Conservation (phyloP, 805 yeast species). For the Millerago galiae region DNA sequence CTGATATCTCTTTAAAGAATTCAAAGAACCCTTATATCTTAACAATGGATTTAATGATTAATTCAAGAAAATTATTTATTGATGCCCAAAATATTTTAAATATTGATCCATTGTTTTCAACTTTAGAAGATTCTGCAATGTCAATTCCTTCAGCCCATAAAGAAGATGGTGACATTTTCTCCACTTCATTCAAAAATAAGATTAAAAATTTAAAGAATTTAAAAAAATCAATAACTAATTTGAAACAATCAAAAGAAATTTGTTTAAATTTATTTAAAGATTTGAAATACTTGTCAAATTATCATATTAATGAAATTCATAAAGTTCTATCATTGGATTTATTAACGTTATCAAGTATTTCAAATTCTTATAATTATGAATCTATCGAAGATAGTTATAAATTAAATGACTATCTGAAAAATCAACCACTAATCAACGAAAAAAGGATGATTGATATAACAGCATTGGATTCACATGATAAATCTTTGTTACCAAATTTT, state of each 20-base stretch:
- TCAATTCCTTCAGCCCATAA: constrained; percentile 34
- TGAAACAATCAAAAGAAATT: constrained; percentile 19
- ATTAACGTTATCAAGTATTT: constrained; percentile 23
- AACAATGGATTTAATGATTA: constrained; percentile 25
- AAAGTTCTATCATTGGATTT: constrained; percentile 18
- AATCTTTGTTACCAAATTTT: constrained; percentile 14
- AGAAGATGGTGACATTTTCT: neutral
- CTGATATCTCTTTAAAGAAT: constrained; percentile 13
- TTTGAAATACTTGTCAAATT: constrained; percentile 20
- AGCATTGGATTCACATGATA: constrained; percentile 1
- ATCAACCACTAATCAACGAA: constrained; percentile 23
- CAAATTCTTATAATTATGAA: constrained; percentile 15
- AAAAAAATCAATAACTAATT: constrained; percentile 17
- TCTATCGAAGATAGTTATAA: constrained; percentile 17
- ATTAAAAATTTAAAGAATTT: constrained; percentile 18
- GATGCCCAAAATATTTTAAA: constrained; percentile 28
- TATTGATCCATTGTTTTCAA: constrained; percentile 43
- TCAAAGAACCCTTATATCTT: constrained; percentile 17
- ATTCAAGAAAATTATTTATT: constrained; percentile 25
- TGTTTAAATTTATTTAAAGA: constrained; percentile 13
- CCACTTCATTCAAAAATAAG: constrained; percentile 9
- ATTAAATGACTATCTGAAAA: constrained; percentile 24
- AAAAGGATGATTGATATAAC: constrained; percentile 17
- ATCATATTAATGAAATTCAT: constrained; percentile 22
- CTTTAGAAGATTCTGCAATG: constrained; percentile 43